Conservation (phyloP, 176 grass and related monocot species). For the Zoysia pacifica region DNA sequence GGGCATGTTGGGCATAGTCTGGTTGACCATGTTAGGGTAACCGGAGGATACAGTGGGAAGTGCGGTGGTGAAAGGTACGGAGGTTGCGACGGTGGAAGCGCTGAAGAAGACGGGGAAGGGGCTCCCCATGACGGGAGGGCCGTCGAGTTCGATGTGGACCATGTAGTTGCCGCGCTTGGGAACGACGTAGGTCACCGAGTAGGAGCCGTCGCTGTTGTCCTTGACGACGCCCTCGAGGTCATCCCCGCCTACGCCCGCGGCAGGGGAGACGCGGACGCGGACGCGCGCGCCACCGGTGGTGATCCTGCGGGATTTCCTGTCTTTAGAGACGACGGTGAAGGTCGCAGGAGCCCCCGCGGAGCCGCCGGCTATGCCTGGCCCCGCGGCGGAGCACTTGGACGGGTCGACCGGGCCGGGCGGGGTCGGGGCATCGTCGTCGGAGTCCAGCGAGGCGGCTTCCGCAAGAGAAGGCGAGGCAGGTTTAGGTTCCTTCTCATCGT, state of each 20-base stretch:
- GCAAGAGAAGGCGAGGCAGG: slow-evolving; percentile 36
- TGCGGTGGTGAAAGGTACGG: slow-evolving; percentile 26
- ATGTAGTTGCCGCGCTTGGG: slow-evolving; percentile 91
- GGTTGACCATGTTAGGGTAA: slow-evolving; percentile 90
- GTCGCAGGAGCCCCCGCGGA: slow-evolving; percentile 50
- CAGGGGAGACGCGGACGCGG: slow-evolving; percentile 65
- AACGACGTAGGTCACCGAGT: slow-evolving; percentile 74
- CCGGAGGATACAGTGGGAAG: slow-evolving; percentile 19
- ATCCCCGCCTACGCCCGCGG: slow-evolving; percentile 56
- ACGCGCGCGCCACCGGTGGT: slow-evolving; percentile 51
- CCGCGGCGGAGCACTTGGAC: slow-evolving; percentile 61
- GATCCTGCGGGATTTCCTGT: slow-evolving; percentile 61
- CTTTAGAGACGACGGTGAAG: slow-evolving; percentile 71
- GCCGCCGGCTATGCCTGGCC: slow-evolving; percentile 70
- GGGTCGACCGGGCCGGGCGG: slow-evolving; percentile 72
- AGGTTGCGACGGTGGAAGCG: slow-evolving; percentile 27
- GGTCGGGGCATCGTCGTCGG: slow-evolving; percentile 38
- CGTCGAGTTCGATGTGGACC: slow-evolving; percentile 73
- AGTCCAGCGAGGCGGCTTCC: slow-evolving; percentile 31
- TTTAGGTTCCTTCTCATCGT: slow-evolving; percentile 17
- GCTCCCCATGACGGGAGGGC: slow-evolving; percentile 77
- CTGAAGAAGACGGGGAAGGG: slow-evolving; percentile 99
- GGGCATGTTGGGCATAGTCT: slow-evolving; percentile 99
- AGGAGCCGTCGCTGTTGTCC: slow-evolving; percentile 79
- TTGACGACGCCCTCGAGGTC: slow-evolving; percentile 73